Evolutionary conservation across 768 basidiomycete species (phyloP).

Genomic region (Pleurotus pulmonarius): DNA sequence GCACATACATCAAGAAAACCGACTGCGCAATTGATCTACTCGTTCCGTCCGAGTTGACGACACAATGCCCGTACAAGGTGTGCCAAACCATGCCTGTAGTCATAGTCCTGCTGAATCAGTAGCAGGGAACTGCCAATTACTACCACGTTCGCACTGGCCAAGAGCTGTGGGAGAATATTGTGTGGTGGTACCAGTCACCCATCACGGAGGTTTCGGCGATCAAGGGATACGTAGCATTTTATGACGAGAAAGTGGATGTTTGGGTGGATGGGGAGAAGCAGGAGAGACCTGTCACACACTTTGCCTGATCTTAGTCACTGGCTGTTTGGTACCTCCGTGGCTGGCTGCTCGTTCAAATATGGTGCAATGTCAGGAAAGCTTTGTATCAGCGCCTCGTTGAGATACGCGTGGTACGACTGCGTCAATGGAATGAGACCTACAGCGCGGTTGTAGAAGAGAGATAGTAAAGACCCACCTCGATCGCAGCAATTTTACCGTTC

Average conservation of each 20-base stretch:
- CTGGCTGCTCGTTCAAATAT: conserved; percentile 17
- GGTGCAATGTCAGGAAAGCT: conserved; percentile 66
- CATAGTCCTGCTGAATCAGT: background rate
- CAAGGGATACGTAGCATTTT: conserved; percentile 52
- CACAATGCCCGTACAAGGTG: conserved; percentile 66
- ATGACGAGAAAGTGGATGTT: conserved; percentile 66
- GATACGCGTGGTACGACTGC: conserved; percentile 64
- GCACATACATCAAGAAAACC: conserved; percentile 59
- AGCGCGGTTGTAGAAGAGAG: background rate
- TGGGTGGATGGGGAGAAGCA: conserved; percentile 60
- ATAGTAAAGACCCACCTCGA: conserved; percentile 47
- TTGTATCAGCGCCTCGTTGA: conserved; percentile 68
- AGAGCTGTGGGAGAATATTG: conserved; percentile 43
- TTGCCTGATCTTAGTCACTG: background rate
- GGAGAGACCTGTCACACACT: conserved; percentile 19
- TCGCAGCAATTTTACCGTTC: conserved; percentile 82
- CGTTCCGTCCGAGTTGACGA: conserved; percentile 39
- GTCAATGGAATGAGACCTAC: conserved; percentile 1
- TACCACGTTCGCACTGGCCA: conserved; percentile 43
- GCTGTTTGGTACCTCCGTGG: no score
- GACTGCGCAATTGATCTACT: conserved; percentile 52
- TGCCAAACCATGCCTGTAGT: background rate
- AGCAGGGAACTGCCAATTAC: conserved; percentile 57
- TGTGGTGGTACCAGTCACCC: conserved; percentile 64
- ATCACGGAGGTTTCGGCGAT: conserved; percentile 47